Evolutionary conservation across 805 yeast genomes (phyloP).

Genomic region (Metschnikowia koreensis): DNA sequence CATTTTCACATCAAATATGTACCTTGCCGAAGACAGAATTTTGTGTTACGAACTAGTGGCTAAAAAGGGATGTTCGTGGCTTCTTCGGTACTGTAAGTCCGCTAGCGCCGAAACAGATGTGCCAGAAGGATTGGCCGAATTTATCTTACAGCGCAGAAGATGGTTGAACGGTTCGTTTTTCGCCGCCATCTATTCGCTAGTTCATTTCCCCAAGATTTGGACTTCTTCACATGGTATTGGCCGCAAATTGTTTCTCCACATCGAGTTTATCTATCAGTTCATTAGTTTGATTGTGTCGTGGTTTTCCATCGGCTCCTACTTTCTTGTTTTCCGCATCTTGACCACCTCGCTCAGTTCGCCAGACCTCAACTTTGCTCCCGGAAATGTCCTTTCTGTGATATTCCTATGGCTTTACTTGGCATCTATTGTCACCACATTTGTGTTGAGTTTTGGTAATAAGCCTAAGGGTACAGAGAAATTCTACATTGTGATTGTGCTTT

Average conservation of each 20-base stretch:
- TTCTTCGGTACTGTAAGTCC: slow-evolving; percentile 58
- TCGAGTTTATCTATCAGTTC: slow-evolving; percentile 57
- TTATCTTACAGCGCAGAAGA: slow-evolving; percentile 62
- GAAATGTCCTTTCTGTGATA: slow-evolving; percentile 48
- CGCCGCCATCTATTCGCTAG: slow-evolving; percentile 56
- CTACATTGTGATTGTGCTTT: slow-evolving; percentile 50
- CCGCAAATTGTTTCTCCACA: slow-evolving; percentile 50
- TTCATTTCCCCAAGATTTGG: slow-evolving; percentile 56
- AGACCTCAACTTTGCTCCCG: slow-evolving; percentile 43
- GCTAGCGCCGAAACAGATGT: slow-evolving; percentile 70
- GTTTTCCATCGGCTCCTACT: slow-evolving; percentile 64
- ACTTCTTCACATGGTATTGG: slow-evolving; percentile 50
- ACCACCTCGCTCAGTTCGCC: slow-evolving; percentile 48
- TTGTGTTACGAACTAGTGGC: slow-evolving; percentile 64
- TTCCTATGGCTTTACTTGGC: slow-evolving; percentile 57
- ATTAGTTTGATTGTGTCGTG: slow-evolving; percentile 55
- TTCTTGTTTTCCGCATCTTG: slow-evolving; percentile 60
- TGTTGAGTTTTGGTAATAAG: slow-evolving; percentile 61
- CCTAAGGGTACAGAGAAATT: slow-evolving; percentile 60
- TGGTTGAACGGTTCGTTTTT: slow-evolving; percentile 73
- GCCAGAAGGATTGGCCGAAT: slow-evolving; percentile 60
- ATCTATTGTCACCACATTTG: slow-evolving; percentile 56
- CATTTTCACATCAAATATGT: slow-evolving; percentile 67
- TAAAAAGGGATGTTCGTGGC: slow-evolving; percentile 56
- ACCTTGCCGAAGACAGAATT: slow-evolving; percentile 67